These are phyloP conservation scores for Hysterium pulicare DNA, from an alignment of 2,329 filamentous ascomycete species.

Conservation along the genomic window DNA sequence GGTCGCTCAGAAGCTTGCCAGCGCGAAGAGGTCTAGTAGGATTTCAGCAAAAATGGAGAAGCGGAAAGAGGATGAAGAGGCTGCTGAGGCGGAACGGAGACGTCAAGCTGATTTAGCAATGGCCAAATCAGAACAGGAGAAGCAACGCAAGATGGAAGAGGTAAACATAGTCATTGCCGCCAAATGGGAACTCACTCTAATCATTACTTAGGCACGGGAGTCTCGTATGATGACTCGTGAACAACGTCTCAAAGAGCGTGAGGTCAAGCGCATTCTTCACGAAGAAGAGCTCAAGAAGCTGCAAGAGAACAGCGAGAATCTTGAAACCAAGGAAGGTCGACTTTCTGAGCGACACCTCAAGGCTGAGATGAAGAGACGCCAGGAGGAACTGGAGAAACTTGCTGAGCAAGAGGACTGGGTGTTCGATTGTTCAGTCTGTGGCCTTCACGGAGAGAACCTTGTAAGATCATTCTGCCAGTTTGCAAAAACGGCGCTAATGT, in stretches of 20 bases:
- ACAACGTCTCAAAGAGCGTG: slow-evolving; percentile 79
- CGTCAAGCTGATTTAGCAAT: slow-evolving; percentile 61
- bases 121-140: slow-evolving; percentile 57
- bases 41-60: slow-evolving; percentile 79
- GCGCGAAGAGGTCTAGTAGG: slow-evolving; percentile 87
- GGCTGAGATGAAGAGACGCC: slow-evolving; percentile 75
- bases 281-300: slow-evolving; percentile 79
- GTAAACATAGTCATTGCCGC: slow-evolving; percentile 33
- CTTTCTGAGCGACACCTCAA: slow-evolving; percentile 78
- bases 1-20: slow-evolving; percentile 82
- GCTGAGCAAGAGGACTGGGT: slow-evolving; percentile 76
- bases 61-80: slow-evolving; percentile 69
- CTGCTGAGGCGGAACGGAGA: slow-evolving; percentile 67
- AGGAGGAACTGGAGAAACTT: slow-evolving; percentile 71
- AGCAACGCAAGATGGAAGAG: slow-evolving; percentile 63
- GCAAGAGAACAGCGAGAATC: slow-evolving; percentile 68
- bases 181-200: slow-evolving; percentile 17
- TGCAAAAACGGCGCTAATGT: too few species aligned
- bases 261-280: slow-evolving; percentile 75
- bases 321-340: slow-evolving; percentile 48
- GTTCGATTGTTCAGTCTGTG: slow-evolving; percentile 88
- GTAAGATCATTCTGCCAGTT: too few species aligned
- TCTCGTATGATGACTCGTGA: slow-evolving; percentile 79
- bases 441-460: slow-evolving; percentile 78
- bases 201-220: slow-evolving; percentile 60